Percentiles rank a stretch among this genome's conserved stretches.
These are phyloP conservation scores for Astrephomene gubernaculifera DNA, from an alignment of 139 green algal species.

Conservation along the genomic window DNA sequence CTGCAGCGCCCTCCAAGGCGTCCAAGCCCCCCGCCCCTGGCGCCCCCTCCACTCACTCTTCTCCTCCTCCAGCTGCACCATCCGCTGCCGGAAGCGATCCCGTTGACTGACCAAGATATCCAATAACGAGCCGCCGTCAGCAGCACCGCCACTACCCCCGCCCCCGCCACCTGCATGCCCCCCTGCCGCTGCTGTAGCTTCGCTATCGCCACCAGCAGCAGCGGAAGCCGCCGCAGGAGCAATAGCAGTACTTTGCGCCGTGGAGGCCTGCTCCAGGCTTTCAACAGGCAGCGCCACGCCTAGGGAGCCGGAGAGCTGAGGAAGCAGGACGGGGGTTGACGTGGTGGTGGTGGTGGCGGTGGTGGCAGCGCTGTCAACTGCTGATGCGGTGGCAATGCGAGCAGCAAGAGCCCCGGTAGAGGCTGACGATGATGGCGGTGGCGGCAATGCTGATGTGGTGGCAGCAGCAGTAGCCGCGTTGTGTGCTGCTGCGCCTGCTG, in stretches of 20 bases:
- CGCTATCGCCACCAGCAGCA: neutral
- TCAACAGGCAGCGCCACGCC: neutral
- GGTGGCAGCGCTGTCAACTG: too few species aligned
- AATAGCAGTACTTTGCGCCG: neutral
- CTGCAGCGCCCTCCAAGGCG: too few species aligned
- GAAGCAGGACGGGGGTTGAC: neutral
- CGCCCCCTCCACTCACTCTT: conserved; percentile 39
- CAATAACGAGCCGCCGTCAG: conserved; percentile 42
- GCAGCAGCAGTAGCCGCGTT: too few species aligned
- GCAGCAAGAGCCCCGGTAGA: too few species aligned
- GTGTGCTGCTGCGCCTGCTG: neutral
- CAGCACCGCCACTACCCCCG: neutral
- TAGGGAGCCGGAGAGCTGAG: conserved; percentile 11
- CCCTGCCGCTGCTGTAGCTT: neutral
- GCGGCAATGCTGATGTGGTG: too few species aligned
- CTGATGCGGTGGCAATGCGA: too few species aligned
- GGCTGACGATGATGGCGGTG: too few species aligned
- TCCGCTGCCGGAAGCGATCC: conserved; percentile 61
- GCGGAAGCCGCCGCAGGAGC: neutral
- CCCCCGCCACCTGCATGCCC: neutral
- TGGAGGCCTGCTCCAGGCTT: neutral
- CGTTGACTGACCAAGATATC: conserved; percentile 65
- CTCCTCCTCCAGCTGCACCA: conserved; percentile 56
- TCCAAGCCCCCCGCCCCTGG: too few species aligned
- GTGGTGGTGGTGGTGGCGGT: too few species aligned